phyloP scores from a whole-genome alignment of 2,329 filamentous ascomycete genomes.

The Apiospora hydei region DNA sequence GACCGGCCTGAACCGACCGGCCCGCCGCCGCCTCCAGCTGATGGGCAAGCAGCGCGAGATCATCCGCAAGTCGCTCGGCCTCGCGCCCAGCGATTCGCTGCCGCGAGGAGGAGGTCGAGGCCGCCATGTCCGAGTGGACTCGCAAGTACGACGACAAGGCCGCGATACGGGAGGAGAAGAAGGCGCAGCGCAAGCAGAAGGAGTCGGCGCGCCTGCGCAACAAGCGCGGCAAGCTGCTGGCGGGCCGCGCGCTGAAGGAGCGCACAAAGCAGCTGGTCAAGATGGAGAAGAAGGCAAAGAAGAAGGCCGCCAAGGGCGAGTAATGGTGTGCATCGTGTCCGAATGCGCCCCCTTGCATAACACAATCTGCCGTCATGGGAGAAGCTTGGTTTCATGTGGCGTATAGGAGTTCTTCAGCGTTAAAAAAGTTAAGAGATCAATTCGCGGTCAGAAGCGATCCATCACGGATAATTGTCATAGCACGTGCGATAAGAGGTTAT shows the following conservation, averaged over 20 bases:
- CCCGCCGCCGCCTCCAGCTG: conserved; percentile 36
- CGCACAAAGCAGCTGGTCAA: conserved; percentile 29
- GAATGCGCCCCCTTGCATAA: conserved; percentile 28
- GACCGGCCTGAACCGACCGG: conserved; percentile 35
- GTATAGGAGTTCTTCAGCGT: conserved; percentile 7
- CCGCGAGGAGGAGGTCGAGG: conserved; percentile 36
- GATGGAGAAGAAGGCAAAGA: conserved; percentile 28
- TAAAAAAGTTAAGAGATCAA: neutral
- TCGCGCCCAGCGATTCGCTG: conserved; percentile 30
- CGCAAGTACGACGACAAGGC: conserved; percentile 31
- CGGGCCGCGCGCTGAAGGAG: conserved; percentile 33
- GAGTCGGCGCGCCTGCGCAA: conserved; percentile 31
- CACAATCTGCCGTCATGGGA: conserved; percentile 6
- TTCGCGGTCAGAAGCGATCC: neutral
- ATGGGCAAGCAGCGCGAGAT: conserved; percentile 38
- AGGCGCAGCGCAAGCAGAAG: conserved; percentile 32
- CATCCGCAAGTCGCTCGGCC: conserved; percentile 37
- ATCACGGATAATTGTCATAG: neutral
- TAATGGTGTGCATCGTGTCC: neutral
- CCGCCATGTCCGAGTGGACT: conserved; percentile 34
- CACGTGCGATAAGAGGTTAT: neutral
- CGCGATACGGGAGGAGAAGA: conserved; percentile 32
- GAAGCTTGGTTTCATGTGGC: conserved; percentile 21
- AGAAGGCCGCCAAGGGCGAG: conserved; percentile 3
- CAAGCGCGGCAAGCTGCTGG: conserved; percentile 32